Evolutionary conservation across 176 grass and related monocot species (phyloP).

Genomic region (Cenchrus purpureus): DNA sequence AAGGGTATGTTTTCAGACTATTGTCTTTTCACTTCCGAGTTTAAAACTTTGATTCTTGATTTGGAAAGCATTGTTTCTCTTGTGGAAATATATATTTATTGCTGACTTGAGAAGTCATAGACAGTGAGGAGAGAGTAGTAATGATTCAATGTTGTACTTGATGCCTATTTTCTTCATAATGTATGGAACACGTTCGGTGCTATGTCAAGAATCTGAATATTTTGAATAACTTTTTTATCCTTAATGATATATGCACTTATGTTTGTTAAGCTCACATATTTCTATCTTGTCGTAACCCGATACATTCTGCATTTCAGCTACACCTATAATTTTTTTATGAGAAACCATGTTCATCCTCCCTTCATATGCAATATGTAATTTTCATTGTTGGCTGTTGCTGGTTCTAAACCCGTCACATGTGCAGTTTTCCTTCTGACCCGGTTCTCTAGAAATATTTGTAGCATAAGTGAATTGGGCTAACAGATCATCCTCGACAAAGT

Average conservation of each 20-base stretch:
- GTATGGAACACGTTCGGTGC: not conserved
- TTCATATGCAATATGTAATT: conserved; percentile 2
- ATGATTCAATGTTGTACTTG: not conserved
- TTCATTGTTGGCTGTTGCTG: not conserved
- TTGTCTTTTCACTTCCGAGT: not conserved
- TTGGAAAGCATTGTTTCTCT: not conserved
- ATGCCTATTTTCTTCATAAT: not conserved
- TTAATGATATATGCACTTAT: not conserved
- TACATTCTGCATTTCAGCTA: not conserved
- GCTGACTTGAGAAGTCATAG: not conserved
- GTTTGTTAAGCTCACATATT: not conserved
- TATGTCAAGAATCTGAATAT: not conserved
- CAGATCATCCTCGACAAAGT: too few species aligned
- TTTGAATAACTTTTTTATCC: not conserved
- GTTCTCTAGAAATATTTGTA: not conserved
- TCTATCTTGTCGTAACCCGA: not conserved
- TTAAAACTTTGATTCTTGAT: conserved; percentile 12
- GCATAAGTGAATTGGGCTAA: too few species aligned
- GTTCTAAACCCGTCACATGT: not conserved
- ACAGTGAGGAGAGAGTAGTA: not conserved
- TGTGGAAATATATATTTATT: not conserved
- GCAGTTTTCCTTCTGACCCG: not conserved
- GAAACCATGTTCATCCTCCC: not conserved
- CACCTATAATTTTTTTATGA: not conserved
- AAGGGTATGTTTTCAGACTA: conserved; percentile 63